A percentile compares a stretch with the other conserved stretches of the same genome.
These are phyloP conservation scores for Collybia nuda DNA, from an alignment of 768 basidiomycete species.

Conservation along the genomic window DNA sequence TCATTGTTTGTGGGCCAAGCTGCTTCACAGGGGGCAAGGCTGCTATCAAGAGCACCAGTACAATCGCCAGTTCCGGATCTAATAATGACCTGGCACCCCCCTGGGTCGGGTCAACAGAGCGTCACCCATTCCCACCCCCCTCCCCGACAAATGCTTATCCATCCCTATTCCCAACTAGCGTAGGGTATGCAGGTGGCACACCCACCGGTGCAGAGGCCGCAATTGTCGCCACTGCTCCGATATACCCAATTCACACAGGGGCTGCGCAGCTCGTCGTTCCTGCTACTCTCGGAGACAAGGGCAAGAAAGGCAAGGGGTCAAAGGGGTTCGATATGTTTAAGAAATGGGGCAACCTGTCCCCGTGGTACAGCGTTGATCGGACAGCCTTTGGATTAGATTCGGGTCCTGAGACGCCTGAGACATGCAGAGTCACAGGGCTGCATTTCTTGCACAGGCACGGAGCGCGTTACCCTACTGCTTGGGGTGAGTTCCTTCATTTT, in stretches of 20 bases:
- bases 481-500: slow-evolving; percentile 41
- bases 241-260: slow-evolving; percentile 77
- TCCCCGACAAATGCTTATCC: slow-evolving; percentile 74
- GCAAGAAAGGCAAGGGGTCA: slow-evolving; percentile 16
- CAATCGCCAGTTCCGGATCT: slow-evolving; percentile 3
- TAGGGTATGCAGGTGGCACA: slow-evolving; percentile 77
- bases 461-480: slow-evolving; percentile 68
- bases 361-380: slow-evolving; percentile 77
- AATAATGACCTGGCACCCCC: slow-evolving; percentile 52
- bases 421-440: slow-evolving; percentile 69
- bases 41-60: not conserved
- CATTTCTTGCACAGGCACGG: slow-evolving; percentile 85
- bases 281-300: slow-evolving; percentile 22
- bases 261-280: slow-evolving; percentile 66
- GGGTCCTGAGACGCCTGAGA: slow-evolving; percentile 65
- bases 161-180: slow-evolving; percentile 70
- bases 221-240: slow-evolving; percentile 69
- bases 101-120: slow-evolving; percentile 69
- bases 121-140: slow-evolving; percentile 69
- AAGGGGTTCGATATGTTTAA: slow-evolving; percentile 65
- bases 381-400: slow-evolving; percentile 74
- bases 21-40: slow-evolving; percentile 29
- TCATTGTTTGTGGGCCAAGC: slow-evolving; percentile 40
- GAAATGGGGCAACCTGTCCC: slow-evolving; percentile 83
- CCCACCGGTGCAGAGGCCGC: slow-evolving; percentile 80